Percentiles rank a stretch among this genome's conserved stretches.
These are phyloP conservation scores for Backusella mclennaniae DNA, from an alignment of 192 early-diverging fungal genomes.

Conservation along the genomic window DNA sequence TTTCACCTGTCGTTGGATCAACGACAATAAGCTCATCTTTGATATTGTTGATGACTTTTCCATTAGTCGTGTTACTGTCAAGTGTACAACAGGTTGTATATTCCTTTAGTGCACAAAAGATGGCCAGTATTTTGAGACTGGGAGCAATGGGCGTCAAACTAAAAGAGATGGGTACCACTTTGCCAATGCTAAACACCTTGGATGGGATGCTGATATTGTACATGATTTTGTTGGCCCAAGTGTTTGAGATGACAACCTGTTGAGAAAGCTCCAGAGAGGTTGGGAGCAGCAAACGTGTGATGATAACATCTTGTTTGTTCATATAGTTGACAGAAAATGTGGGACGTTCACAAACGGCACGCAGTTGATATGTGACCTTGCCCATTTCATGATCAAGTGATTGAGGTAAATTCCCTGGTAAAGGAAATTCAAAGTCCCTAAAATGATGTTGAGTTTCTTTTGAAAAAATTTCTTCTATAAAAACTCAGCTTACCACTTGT, in stretches of 20 bases:
- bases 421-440: conserved; percentile 51
- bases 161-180: conserved; percentile 49
- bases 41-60: neutral
- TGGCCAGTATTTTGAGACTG: conserved; percentile 42
- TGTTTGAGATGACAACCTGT: conserved; percentile 49
- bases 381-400: conserved; percentile 49
- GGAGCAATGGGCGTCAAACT: conserved; percentile 45
- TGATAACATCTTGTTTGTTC: conserved; percentile 23
- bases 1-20: neutral
- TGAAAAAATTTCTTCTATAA: neutral
- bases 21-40: conserved; percentile 8
- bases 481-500: conserved; percentile 37
- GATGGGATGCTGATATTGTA: conserved; percentile 56
- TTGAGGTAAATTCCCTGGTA: conserved; percentile 61
- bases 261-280: conserved; percentile 45
- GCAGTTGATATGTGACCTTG: conserved; percentile 47
- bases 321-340: conserved; percentile 47
- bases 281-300: conserved; percentile 46
- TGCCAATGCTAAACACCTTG: conserved; percentile 44
- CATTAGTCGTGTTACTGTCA: conserved; percentile 3
- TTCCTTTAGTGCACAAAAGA: conserved; percentile 51
- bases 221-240: conserved; percentile 54
- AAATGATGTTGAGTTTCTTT: neutral
- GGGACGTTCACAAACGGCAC: conserved; percentile 52
- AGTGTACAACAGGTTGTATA: conserved; percentile 43